phyloP scores from a whole-genome alignment of 2,329 filamentous ascomycete genomes.

The Sarocladium kiliense region DNA sequence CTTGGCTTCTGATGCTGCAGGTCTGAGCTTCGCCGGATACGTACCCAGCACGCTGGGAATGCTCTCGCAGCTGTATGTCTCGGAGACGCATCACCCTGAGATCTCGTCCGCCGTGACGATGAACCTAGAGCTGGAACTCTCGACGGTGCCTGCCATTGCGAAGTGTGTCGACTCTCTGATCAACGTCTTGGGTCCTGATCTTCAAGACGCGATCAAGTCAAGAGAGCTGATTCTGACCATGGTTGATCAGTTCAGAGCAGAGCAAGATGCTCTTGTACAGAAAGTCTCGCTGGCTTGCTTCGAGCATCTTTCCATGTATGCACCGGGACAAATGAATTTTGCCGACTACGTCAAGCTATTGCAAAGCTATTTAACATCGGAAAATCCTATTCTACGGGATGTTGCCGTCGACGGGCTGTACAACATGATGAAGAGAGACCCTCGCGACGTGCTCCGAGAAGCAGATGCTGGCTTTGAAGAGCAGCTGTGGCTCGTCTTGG shows the following conservation, averaged over 20 bases:
- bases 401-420: slow-evolving; percentile 84
- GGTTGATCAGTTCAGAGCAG: slow-evolving; percentile 74
- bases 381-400: slow-evolving; percentile 64
- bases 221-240: slow-evolving; percentile 86
- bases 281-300: slow-evolving; percentile 76
- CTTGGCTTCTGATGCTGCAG: slow-evolving; percentile 84
- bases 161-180: slow-evolving; percentile 92
- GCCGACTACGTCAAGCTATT: slow-evolving; percentile 75
- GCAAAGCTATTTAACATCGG: slow-evolving; percentile 70
- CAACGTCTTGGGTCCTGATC: slow-evolving; percentile 90
- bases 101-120: slow-evolving; percentile 75
- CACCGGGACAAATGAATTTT: slow-evolving; percentile 81
- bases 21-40: slow-evolving; percentile 84
- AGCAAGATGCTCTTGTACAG: slow-evolving; percentile 65
- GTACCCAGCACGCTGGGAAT: slow-evolving; percentile 89
- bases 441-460: slow-evolving; percentile 72
- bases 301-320: slow-evolving; percentile 89
- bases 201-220: slow-evolving; percentile 90
- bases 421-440: slow-evolving; percentile 90
- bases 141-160: slow-evolving; percentile 76
- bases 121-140: slow-evolving; percentile 81
- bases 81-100: slow-evolving; percentile 86
- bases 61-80: slow-evolving; percentile 87
- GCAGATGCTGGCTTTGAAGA: slow-evolving; percentile 80
- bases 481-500: slow-evolving; percentile 84